Conservation (phyloP, 768 basidiomycete species). For the Trichaptum fuscoviolaceum region DNA sequence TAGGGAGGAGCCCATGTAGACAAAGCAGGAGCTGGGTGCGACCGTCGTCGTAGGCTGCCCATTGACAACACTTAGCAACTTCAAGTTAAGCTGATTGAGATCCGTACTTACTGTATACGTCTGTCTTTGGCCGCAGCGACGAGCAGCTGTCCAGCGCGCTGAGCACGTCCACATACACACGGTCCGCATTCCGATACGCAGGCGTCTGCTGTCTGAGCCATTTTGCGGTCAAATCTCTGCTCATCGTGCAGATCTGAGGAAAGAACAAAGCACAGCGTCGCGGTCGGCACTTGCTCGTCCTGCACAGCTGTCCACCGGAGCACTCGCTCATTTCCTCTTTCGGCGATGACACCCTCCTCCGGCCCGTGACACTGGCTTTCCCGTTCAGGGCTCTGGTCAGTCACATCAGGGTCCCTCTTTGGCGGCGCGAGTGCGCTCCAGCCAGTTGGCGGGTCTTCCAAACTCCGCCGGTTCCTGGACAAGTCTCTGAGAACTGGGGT, state of each 20-base stretch:
- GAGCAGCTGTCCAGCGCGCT: conserved; percentile 46
- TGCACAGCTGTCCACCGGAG: too few species aligned
- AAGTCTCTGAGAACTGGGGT: too few species aligned
- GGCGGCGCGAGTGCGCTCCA: too few species aligned
- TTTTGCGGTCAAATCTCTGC: conserved; percentile 27
- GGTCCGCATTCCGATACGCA: conserved; percentile 49
- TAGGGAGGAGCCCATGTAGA: conserved; percentile 87
- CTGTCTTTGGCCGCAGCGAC: conserved; percentile 71
- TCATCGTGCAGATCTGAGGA: conserved; percentile 17
- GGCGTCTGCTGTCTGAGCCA: conserved; percentile 67
- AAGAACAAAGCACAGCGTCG: conserved; percentile 1
- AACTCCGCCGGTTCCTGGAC: too few species aligned
- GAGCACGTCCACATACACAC: conserved; percentile 62
- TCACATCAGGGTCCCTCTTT: too few species aligned
- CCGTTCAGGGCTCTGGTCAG: too few species aligned
- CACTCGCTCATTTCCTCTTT: too few species aligned
- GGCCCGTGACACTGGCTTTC: too few species aligned
- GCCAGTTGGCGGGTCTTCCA: too few species aligned
- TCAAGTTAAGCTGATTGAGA: conserved; percentile 10
- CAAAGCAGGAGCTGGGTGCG: conserved; percentile 88
- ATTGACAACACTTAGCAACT: conserved; percentile 11
- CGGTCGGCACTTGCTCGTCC: not conserved
- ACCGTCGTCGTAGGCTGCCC: conserved; percentile 87
- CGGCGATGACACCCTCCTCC: too few species aligned
- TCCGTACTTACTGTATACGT: conserved; percentile 69